Base-by-base conservation (phyloP, 805 yeast species). In the Monosporozyma siamensis region DNA sequence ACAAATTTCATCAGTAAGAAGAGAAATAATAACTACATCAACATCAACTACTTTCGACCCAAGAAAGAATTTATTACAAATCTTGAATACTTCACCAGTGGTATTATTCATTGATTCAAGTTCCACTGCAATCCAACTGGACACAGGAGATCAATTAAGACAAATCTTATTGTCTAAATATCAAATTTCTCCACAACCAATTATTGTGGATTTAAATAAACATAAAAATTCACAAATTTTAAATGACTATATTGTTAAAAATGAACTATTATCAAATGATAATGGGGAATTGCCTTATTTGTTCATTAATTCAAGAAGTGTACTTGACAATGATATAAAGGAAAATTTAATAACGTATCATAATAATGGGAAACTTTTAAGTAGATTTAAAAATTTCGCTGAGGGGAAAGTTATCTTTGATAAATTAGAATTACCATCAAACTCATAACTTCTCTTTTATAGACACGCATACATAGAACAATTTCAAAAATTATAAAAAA, bases 131-230 rank as follows among this genome's bases (percentile, higher is more conserved):
- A n/a, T 26, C 29, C 25, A 23, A 40, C 3, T 31, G 15, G 12
- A 37, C 11, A 11, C 20, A 5, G 18, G 15, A 10, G 14, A 37
- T 26, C 17, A 14, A 12, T 71, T 87, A 53, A 88, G 84, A 65
- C 67, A 72, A 27, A 65, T 88, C 37, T 66, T 88, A 41, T 61
- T 63, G 15, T 74, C 71, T 17, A 75, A 76, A 51, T 86, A 86
- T 63, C 75, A 74, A 44, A 74, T 88, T 44, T 71, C 73, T 4
- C 97, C 97, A 2, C 68, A 71, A 34, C 86, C 88, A 1, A 62
- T 71, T 4, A 69, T 83, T 41, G 87, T 88, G 11, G 97, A 89
- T 58, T 68, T 88, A 40, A 95, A 88, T 61, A 71, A 70, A 54
- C 95, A 87, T 59, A 68, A 71, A 32, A 70, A 84, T 56, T 96